Percentiles rank a stretch among this genome's conserved stretches.
Conservation (phyloP, 2,329 filamentous ascomycete species). For the Fusarium abutilonis region DNA sequence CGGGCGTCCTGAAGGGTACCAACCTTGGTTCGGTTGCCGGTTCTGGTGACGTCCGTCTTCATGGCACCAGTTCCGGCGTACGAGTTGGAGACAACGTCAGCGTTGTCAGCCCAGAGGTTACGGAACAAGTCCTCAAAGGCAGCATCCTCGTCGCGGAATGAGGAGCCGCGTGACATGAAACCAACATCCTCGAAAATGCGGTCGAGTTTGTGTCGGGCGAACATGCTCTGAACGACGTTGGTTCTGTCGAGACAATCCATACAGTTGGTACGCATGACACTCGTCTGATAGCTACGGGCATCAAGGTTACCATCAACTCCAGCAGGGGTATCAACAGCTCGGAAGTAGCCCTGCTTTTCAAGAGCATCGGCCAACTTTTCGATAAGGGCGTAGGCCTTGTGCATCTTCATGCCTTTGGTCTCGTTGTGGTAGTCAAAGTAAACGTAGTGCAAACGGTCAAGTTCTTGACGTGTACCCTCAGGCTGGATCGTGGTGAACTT, state of each 20-base stretch:
- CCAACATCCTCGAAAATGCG: constrained; percentile 89
- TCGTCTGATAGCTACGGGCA: constrained; percentile 81
- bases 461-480: constrained; percentile 66
- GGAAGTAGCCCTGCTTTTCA: constrained; percentile 87
- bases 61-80: constrained; percentile 97
- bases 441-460: constrained; percentile 90
- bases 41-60: constrained; percentile 98
- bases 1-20: constrained; percentile 87
- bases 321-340: constrained; percentile 85
- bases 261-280: constrained; percentile 96
- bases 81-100: constrained; percentile 89
- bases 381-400: constrained; percentile 87
- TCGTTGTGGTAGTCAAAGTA: constrained; percentile 99
- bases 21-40: constrained; percentile 84
- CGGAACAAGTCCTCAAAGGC: constrained; percentile 92
- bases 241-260: constrained; percentile 99
- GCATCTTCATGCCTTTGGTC: constrained; percentile 93
- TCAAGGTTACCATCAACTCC: constrained; percentile 77
- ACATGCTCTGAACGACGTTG: constrained; percentile 97
- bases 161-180: constrained; percentile 78
- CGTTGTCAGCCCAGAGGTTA: constrained; percentile 98
- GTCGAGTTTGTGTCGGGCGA: constrained; percentile 87
- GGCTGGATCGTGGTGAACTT: constrained; percentile 83
- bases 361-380: constrained; percentile 83
- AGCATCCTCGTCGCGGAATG: constrained; percentile 78